Evolutionary conservation across 164 flowering plant species (phyloP), one percentile per base, ranked within the genome.

Genomic region (Protea cynaroides): DNA sequence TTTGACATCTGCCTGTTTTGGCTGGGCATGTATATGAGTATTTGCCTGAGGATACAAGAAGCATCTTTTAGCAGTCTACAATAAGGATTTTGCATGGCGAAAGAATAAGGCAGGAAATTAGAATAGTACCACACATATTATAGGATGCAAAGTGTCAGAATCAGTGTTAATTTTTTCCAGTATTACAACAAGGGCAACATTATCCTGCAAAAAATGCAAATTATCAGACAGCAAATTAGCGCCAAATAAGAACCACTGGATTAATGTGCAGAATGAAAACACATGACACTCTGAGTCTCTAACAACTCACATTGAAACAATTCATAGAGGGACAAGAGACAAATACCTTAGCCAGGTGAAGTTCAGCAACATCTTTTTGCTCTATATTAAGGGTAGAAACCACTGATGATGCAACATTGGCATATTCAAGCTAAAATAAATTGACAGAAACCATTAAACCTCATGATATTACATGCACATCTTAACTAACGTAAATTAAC

Each of bases 111-210:
- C 8, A 24, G 47, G 4, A 61, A 60, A 25, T 12, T 0, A 25
- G 58, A 49, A 23, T 38, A n/a, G 22, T 76, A 83, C 86, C 84
- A 83, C 86, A 65, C 86, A 78, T 55, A 83, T 64, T 72, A 68
- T 65, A 55, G 62, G 25, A 25, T 62, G 71, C 61, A 46, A 25
- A 11, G 54, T 43, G 58, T 70, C 72, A 14, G 61, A 63, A 64
- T 51, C 50, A 11, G 64, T 49, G 22, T 24, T 66, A 69, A 24
- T 68, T 57, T 61, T 51, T 61, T 78, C 78, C 58, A 83, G 56
- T 50, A 79, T 62, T n/a, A 71, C 71, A 62, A 59, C 46, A 53
- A 78, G 25, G 0, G 81, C 81, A 59, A 75, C 62, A 72, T 78
- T 78, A 58, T 62, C 78, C 81, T 78, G 46, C 46, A 63, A 50